Evolutionary conservation across 2,329 filamentous ascomycete genomes (phyloP).

Genomic region (Pochonia chlamydosporia): DNA sequence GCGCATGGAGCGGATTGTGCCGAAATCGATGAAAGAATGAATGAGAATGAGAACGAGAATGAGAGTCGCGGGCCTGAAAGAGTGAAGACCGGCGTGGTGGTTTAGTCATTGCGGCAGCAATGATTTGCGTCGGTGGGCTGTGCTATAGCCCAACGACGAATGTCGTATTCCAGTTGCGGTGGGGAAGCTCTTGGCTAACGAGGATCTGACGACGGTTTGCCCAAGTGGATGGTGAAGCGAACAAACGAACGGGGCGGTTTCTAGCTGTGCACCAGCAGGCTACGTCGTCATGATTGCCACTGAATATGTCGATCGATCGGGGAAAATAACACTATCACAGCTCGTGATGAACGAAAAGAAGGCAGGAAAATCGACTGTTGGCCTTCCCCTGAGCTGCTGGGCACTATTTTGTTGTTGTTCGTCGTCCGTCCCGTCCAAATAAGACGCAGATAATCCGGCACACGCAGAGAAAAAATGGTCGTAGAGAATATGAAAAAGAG

Average conservation of each 20-base stretch:
- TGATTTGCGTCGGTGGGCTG: constrained; percentile 10
- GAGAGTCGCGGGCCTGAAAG: constrained; percentile 25
- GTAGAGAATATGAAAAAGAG: constrained; percentile 1
- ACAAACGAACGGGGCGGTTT: background rate
- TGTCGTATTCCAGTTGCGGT: constrained; percentile 14
- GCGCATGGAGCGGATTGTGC: constrained; percentile 9
- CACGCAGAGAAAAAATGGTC: background rate
- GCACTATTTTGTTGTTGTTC: background rate
- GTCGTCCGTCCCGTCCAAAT: background rate
- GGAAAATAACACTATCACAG: background rate
- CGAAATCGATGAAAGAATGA: constrained; percentile 15
- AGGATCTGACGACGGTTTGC: constrained; percentile 8
- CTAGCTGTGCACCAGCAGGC: background rate
- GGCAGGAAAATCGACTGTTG: no score
- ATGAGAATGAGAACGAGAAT: constrained; percentile 20
- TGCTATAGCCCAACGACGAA: constrained; percentile 10
- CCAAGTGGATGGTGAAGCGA: constrained; percentile 2
- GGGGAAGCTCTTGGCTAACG: constrained; percentile 3
- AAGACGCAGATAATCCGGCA: background rate
- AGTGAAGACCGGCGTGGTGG: constrained; percentile 30
- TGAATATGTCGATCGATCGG: background rate
- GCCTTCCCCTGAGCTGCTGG: no score
- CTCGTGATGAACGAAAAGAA: no score
- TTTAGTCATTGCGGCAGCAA: constrained; percentile 25
- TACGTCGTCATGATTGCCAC: constrained; percentile 6